Evolutionary conservation across 163 green algal species (phyloP), one percentile per base, ranked within the genome.

Genomic region (Coccomyxa subellipsoidea): DNA sequence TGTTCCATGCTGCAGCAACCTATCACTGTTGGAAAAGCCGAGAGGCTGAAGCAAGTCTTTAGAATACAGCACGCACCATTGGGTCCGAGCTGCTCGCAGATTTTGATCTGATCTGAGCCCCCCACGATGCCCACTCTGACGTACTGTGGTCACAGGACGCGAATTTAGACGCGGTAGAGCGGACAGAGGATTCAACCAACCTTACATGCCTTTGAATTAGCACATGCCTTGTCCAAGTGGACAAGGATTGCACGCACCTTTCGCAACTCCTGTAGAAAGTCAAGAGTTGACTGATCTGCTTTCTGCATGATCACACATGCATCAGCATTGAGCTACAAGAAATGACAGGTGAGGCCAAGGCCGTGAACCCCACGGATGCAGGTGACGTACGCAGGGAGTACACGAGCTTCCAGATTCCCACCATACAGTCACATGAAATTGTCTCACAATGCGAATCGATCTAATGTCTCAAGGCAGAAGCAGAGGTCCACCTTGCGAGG

Each of bases 121-220:
- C 97, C 97, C 27, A 99, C 97, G 36, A 98, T 98, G 37, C 97
- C 97, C 3, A 99, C 92, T 29, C 91, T 97, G 37, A 99, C 88
- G 27, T 90, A 76, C 91, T 97, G 89, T 54, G 82, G 69, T n/a
- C 38, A 23, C 39, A 10, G 70, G 12, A 8, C 23, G 21, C 4
- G 47, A 18, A 27, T 5, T 59, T 7, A 59, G 23, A n/a, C 36
- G 21, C 3, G 29, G 23, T 18, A 23, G 3, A 21, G 15, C 40
- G 31, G 29, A 38, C n/a, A 47, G 0, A 39, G 69, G 69, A 37
- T 6, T 35, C 35, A n/a, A 38, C 27, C 15, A 37, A n/a, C 23
- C 7, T 15, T 37, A 8, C 73, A 35, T 53, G 21, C 21, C 29
- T 23, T 80, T 18, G 0, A 59, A 69, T 47, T 7, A 71, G 77